phyloP scores from a whole-genome alignment of 306 rosid genomes.

The Canavalia ensiformis region DNA sequence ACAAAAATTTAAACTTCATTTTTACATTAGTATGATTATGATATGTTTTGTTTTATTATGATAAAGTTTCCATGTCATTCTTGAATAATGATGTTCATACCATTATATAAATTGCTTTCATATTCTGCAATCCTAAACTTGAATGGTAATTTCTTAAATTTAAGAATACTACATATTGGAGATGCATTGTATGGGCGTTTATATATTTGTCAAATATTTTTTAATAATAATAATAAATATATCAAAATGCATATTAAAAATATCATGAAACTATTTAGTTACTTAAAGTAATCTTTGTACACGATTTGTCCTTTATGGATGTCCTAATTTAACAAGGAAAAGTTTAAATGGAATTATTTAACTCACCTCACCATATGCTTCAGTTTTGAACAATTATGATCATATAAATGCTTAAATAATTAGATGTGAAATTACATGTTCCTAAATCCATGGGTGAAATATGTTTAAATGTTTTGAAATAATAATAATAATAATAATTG shows the following conservation, averaged over 20 bases:
- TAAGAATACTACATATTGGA: neutral
- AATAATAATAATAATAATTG: too few relatives aligned
- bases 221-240: neutral
- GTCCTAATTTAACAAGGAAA: neutral
- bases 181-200: neutral
- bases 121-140: neutral
- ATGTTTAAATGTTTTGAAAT: too few relatives aligned
- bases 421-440: too few relatives aligned
- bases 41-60: too few relatives aligned
- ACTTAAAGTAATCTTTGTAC: neutral
- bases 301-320: neutral
- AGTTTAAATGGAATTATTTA: too few relatives aligned
- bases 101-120: neutral
- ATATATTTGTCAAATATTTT: neutral
- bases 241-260: neutral
- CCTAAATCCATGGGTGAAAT: too few relatives aligned
- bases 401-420: too few relatives aligned
- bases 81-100: neutral
- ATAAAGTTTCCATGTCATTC: neutral
- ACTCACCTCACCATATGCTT: too few relatives aligned
- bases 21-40: too few relatives aligned
- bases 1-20: too few relatives aligned
- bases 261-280: neutral
- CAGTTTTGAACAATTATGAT: too few relatives aligned
- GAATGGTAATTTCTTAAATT: constrained; percentile 10